Base-by-base conservation (phyloP, 495 filamentous ascomycete species). In the Glutinoglossum americanum region DNA sequence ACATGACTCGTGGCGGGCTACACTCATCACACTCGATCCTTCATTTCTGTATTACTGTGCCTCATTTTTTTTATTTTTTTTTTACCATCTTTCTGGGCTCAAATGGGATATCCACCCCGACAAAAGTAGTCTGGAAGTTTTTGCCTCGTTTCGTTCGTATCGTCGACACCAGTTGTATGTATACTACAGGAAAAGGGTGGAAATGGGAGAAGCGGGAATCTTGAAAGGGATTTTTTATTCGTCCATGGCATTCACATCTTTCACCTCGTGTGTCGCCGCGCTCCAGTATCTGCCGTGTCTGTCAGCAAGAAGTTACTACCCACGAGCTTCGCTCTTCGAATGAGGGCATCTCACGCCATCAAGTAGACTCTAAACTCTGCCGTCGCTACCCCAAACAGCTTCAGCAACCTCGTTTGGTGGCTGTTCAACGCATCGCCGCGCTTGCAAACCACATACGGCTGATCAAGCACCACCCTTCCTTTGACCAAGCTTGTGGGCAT, bases 391-490 rank as follows among this genome's bases (percentile, higher is more conserved):
- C 87, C 85, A 72, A 98, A 97, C 66, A 94, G 76, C 79, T 98
- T 98, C 69, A 98, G 68, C 65, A 98, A 68, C 54, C 85, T 81
- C 61, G 90, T 95, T 75, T 98, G 92, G 51, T 89, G 74, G 37
- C 82, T 85, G 64, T 94, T 87, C 39, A 98, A 68, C 56, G 80
- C 75, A 63, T 94, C 77, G 1, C 93, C 92, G 64, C 86, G 80
- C 56, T 77, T 75, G 67, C 89, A 95, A 23, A 98, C 81, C 23
- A 71, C 74, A 66, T 87, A 94, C 41, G 64, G 63, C 44, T 81
- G 80, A 60, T 89, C 83, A 32, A 98, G 72, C 67, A 81, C 76
- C 47, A 98, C 84, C 73, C 82, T 87, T 47, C 92, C 92, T 77
- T 87, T 89, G 33, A 83, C 74, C 70, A 98, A 76, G 62, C 81